Percentiles rank a stretch among this genome's conserved stretches.
phyloP scores from a whole-genome alignment of 257 asterid genomes.

The Paraleonurus japonicus region DNA sequence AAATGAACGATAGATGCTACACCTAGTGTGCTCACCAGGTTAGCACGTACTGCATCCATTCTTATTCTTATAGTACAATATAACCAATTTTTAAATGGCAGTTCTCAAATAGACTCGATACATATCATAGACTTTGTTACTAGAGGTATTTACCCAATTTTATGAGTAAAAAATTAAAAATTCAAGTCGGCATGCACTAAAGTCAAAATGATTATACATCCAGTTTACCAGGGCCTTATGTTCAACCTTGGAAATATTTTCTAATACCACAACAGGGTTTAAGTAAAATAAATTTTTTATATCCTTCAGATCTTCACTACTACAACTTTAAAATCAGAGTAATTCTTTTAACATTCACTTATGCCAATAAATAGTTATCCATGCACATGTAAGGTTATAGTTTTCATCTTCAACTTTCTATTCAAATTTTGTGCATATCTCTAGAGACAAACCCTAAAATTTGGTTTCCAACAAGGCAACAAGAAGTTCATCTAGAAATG shows the following conservation, averaged over 20 bases:
- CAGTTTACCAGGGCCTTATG: background rate
- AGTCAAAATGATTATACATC: background rate
- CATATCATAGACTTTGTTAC: background rate
- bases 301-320: background rate
- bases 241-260: background rate
- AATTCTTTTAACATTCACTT: background rate
- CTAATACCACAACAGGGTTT: conserved; percentile 5
- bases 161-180: background rate
- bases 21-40: background rate
- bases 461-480: background rate
- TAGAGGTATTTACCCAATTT: background rate
- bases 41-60: background rate
- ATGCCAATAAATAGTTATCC: background rate
- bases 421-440: background rate
- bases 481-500: background rate
- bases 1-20: background rate
- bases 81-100: conserved; percentile 1
- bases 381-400: background rate
- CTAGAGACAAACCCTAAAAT: background rate
- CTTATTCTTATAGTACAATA: conserved; percentile 5
- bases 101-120: conserved; percentile 1
- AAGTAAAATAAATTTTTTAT: background rate
- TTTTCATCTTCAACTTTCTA: background rate
- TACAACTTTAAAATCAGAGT: background rate
- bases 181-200: background rate